A percentile compares a stretch with the other conserved stretches of the same genome.
Conservation (phyloP, 352 stramenopile species). For the Stramenopiles sp. region DNA sequence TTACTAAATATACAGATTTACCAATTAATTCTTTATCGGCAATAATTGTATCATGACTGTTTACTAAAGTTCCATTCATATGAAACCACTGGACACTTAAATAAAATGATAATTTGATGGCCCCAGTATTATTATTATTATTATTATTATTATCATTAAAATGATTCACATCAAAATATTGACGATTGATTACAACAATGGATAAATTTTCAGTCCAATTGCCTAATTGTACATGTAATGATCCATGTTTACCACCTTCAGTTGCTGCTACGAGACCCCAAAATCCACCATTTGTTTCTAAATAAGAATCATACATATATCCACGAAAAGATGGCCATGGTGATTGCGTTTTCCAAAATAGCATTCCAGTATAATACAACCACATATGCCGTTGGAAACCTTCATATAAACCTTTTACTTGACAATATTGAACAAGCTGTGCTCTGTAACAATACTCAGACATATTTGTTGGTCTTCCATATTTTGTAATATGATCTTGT, state of each 20-base stretch:
- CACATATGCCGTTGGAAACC: conserved; percentile 22
- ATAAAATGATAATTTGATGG: neutral
- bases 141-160: too few species aligned
- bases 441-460: conserved; percentile 23
- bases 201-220: neutral
- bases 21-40: neutral
- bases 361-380: conserved; percentile 23
- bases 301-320: conserved; percentile 28
- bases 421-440: conserved; percentile 24
- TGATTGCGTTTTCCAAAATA: conserved; percentile 29
- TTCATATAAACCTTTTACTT: conserved; percentile 27
- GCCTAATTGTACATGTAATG: neutral
- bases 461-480: conserved; percentile 16
- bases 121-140: neutral
- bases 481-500: conserved; percentile 13
- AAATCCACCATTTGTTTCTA: neutral
- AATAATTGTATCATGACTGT: neutral
- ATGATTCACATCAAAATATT: too few species aligned
- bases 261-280: neutral
- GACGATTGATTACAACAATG: neutral
- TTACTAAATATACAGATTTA: neutral
- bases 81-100: neutral
- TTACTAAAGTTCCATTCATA: neutral
- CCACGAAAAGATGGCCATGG: conserved; percentile 27
- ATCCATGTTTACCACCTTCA: neutral